A percentile compares a stretch with the other conserved stretches of the same genome.
These are phyloP conservation scores for Neurospora sp. DNA, from an alignment of 2,329 filamentous ascomycete genomes.

Conservation along the genomic window DNA sequence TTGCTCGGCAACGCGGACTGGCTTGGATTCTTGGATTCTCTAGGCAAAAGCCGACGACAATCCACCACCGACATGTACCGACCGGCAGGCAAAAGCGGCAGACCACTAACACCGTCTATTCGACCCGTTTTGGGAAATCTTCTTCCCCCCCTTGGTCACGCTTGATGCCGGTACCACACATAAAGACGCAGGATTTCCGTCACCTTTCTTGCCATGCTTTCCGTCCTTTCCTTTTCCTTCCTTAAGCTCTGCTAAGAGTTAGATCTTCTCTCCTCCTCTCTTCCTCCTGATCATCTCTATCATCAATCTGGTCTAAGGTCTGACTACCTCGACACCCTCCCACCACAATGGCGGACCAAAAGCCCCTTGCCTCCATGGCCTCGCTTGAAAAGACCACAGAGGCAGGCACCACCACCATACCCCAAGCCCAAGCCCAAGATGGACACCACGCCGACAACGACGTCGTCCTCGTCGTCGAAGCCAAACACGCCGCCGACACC, in stretches of 20 bases:
- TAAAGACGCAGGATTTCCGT: background rate
- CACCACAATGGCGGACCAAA: background rate
- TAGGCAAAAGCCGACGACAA: background rate
- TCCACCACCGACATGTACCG: background rate
- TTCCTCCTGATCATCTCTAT: background rate
- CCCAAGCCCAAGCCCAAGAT: background rate
- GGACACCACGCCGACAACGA: too few relatives aligned
- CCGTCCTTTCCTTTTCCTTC: background rate
- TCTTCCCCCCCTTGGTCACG: background rate
- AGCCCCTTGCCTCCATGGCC: background rate
- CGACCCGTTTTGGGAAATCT: background rate
- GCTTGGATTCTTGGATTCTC: background rate
- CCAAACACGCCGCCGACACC: slow-evolving; percentile 29
- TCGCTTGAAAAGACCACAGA: background rate
- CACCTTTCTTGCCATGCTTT: background rate
- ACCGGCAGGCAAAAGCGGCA: background rate
- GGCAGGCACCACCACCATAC: background rate
- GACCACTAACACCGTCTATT: background rate
- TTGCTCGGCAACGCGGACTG: background rate
- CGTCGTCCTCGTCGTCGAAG: slow-evolving; percentile 22
- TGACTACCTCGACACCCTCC: background rate
- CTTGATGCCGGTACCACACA: background rate
- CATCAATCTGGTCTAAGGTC: background rate
- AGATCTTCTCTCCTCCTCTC: background rate
- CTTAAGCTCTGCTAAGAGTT: background rate